These are phyloP conservation scores for Trichoderma asperelloides DNA, from an alignment of 495 filamentous ascomycete genomes.

Conservation along the genomic window DNA sequence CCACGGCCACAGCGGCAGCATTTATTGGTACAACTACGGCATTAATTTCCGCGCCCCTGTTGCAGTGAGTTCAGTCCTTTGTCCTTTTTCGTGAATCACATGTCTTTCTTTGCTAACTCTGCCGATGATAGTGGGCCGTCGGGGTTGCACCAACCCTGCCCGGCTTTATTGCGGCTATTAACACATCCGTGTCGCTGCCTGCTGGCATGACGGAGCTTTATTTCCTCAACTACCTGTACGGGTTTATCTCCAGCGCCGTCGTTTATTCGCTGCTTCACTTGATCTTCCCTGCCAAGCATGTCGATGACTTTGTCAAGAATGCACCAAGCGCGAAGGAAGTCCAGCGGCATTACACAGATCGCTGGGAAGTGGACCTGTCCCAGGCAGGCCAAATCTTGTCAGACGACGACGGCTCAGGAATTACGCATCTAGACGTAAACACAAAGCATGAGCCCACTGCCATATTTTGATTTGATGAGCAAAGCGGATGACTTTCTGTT, in stretches of 20 bases:
- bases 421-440: not conserved
- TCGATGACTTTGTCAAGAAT: not conserved
- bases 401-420: not conserved
- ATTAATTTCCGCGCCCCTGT: slow-evolving; percentile 36
- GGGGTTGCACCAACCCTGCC: not conserved
- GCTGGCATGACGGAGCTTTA: not conserved
- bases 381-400: not conserved
- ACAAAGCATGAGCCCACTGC: not conserved
- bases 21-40: slow-evolving; percentile 34
- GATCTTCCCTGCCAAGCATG: not conserved
- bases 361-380: not conserved
- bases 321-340: not conserved
- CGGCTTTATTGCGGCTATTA: not conserved
- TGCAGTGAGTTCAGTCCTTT: slow-evolving; percentile 13
- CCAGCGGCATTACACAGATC: not conserved
- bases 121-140: not conserved
- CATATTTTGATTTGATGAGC: not conserved
- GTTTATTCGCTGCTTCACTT: not conserved
- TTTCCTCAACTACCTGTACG: slow-evolving; percentile 4
- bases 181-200: not conserved
- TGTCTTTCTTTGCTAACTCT: not conserved
- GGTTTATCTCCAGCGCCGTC: not conserved
- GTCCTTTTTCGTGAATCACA: not conserved
- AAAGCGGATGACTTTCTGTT: not conserved
- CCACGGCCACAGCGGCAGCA: slow-evolving; percentile 17